Evolutionary conservation across 805 yeast species (phyloP).

Genomic region (Candida corydali): DNA sequence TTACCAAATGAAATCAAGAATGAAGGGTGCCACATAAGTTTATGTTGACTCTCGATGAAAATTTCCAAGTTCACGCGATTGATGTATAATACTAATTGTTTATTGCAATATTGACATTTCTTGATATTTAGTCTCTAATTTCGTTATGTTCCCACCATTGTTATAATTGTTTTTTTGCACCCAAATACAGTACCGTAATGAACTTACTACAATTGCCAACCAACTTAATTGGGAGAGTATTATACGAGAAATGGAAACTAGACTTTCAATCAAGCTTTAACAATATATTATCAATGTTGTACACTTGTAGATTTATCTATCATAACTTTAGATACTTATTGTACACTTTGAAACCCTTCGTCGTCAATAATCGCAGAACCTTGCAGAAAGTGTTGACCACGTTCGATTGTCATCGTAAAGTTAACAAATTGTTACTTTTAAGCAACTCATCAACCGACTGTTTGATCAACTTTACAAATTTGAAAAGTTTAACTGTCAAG

Average conservation of each 20-base stretch:
- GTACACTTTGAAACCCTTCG: constrained; percentile 11
- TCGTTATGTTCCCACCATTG: too few relatives aligned
- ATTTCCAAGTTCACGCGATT: too few relatives aligned
- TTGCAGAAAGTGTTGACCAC: not conserved
- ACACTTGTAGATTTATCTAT: constrained; percentile 12
- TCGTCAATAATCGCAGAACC: not conserved
- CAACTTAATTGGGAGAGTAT: constrained; percentile 10
- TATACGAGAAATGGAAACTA: constrained; percentile 6
- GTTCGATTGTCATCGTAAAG: too few relatives aligned
- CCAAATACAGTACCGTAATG: too few relatives aligned
- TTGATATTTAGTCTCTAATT: too few relatives aligned
- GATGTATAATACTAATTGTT: too few relatives aligned
- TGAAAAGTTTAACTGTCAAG: not conserved
- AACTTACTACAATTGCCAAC: constrained; percentile 9
- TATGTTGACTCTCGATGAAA: too few relatives aligned
- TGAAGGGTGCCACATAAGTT: too few relatives aligned
- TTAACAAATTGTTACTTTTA: not conserved
- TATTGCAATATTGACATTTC: too few relatives aligned
- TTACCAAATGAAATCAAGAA: too few relatives aligned
- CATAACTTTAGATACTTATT: constrained; percentile 9
- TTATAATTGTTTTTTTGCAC: not conserved
- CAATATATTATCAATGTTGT: constrained; percentile 9
- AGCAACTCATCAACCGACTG: too few relatives aligned
- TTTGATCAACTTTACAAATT: constrained; percentile 1
- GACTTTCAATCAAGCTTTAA: not conserved